Conservation (phyloP, 768 basidiomycete genomes). For the Podaxis mareebaensis region DNA sequence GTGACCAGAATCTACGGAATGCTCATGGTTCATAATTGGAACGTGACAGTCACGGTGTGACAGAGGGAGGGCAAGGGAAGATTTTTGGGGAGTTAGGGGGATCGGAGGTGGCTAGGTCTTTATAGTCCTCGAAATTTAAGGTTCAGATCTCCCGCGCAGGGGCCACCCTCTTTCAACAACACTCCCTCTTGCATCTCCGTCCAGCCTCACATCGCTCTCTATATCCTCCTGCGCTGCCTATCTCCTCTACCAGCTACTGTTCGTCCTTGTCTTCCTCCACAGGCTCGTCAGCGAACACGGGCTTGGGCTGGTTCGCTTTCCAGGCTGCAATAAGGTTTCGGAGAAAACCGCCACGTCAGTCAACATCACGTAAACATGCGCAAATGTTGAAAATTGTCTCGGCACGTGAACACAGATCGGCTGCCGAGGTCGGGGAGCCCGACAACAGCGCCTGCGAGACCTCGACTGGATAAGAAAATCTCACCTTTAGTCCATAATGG, state of each 20-base stretch:
- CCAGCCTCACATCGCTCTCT: constrained; percentile 20
- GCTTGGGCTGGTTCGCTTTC: constrained; percentile 82
- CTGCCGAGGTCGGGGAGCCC: constrained; percentile 18
- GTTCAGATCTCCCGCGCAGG: constrained; percentile 83
- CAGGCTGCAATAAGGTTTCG: constrained; percentile 70
- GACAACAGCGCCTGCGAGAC: not conserved
- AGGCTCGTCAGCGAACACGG: constrained; percentile 74
- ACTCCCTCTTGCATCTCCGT: constrained; percentile 28
- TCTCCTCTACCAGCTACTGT: constrained; percentile 27
- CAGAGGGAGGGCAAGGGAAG: constrained; percentile 55
- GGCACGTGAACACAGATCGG: constrained; percentile 32
- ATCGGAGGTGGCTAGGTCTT: constrained; percentile 71
- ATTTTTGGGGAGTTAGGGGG: constrained; percentile 78
- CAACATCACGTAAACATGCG: constrained; percentile 44
- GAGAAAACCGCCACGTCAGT: constrained; percentile 67
- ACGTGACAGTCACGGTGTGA: constrained; percentile 80
- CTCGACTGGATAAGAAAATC: constrained; percentile 30
- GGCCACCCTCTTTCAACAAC: constrained; percentile 51
- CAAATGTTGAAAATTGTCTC: constrained; percentile 35
- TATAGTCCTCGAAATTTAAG: constrained; percentile 81
- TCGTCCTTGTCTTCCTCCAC: constrained; percentile 60
- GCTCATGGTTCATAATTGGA: constrained; percentile 66
- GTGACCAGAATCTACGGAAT: constrained; percentile 35
- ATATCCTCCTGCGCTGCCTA: constrained; percentile 21
- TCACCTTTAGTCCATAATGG: constrained; percentile 85